Evolutionary conservation across 345 rosid species (phyloP).

Genomic region (Heritiera fomes): DNA sequence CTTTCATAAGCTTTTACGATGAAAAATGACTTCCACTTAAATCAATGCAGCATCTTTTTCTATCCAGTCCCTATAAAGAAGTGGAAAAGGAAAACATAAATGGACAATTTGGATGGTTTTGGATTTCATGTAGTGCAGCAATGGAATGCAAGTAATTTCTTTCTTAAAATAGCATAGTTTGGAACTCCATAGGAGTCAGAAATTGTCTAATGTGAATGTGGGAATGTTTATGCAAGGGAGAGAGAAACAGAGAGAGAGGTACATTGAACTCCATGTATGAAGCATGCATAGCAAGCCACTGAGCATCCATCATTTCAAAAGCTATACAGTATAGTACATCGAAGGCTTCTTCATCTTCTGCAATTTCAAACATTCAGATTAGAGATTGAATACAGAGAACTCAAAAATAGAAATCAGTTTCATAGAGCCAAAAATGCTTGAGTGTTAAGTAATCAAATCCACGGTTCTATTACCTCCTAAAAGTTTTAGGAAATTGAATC

Average conservation of each 20-base stretch:
- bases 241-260: slow-evolving; percentile 30
- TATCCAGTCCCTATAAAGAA: neutral
- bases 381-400: slow-evolving; percentile 16
- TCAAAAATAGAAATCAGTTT: neutral
- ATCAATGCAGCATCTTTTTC: neutral
- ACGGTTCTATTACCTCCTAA: slow-evolving; percentile 64
- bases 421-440: neutral
- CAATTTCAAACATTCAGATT: slow-evolving; percentile 24
- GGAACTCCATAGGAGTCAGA: neutral
- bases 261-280: slow-evolving; percentile 99
- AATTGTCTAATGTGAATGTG: neutral
- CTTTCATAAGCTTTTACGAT: neutral
- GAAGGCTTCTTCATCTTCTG: slow-evolving; percentile 91
- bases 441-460: slow-evolving; percentile 7
- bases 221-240: neutral
- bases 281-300: slow-evolving; percentile 99
- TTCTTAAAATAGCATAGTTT: neutral
- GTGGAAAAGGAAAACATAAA: neutral
- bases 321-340: slow-evolving; percentile 89
- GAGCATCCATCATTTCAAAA: slow-evolving; percentile 98
- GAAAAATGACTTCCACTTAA: neutral
- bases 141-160: neutral
- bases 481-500: slow-evolving; percentile 70
- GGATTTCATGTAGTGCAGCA: neutral
- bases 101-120: neutral